A percentile compares a stretch with the other conserved stretches of the same genome.
Evolutionary conservation across 1,284 basidiomycete genomes (phyloP).

Genomic region (Apiotrichum gracile): DNA sequence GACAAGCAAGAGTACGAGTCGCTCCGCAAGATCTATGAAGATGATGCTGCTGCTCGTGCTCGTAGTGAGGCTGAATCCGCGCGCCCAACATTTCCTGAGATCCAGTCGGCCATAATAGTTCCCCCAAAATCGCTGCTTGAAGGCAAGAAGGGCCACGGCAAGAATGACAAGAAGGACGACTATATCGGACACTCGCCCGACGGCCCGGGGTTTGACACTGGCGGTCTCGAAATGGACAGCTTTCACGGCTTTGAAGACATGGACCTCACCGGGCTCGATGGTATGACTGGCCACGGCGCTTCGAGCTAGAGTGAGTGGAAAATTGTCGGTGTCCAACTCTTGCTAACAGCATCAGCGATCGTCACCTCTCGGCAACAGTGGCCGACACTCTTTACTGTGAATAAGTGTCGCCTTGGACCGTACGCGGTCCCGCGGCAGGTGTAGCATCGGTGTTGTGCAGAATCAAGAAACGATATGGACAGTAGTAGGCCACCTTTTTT

Average conservation of each 20-base stretch:
- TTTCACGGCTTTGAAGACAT: constrained; percentile 38
- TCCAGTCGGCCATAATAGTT: constrained; percentile 14
- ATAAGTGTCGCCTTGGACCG: too few relatives aligned
- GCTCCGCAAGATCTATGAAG: constrained; percentile 72
- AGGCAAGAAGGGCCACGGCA: constrained; percentile 3
- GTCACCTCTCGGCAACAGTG: too few relatives aligned
- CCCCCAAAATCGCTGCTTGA: constrained; percentile 18
- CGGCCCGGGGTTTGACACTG: constrained; percentile 9
- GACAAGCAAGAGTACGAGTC: constrained; percentile 88
- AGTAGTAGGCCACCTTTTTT: too few relatives aligned
- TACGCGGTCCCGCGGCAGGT: too few relatives aligned
- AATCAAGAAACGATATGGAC: too few relatives aligned
- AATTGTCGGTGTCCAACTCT: not conserved
- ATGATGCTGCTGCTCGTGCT: constrained; percentile 56
- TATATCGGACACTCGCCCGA: not conserved
- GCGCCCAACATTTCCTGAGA: constrained; percentile 50
- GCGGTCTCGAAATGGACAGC: constrained; percentile 25
- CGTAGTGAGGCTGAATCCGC: constrained; percentile 53
- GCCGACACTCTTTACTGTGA: too few relatives aligned
- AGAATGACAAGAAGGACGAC: constrained; percentile 1
- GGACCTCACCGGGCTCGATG: constrained; percentile 31
- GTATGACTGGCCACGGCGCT: constrained; percentile 19
- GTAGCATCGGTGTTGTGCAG: too few relatives aligned
- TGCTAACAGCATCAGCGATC: not conserved
- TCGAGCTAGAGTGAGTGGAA: not conserved